phyloP scores from a whole-genome alignment of 1,284 basidiomycete species.

The Marasmius fiardii region DNA sequence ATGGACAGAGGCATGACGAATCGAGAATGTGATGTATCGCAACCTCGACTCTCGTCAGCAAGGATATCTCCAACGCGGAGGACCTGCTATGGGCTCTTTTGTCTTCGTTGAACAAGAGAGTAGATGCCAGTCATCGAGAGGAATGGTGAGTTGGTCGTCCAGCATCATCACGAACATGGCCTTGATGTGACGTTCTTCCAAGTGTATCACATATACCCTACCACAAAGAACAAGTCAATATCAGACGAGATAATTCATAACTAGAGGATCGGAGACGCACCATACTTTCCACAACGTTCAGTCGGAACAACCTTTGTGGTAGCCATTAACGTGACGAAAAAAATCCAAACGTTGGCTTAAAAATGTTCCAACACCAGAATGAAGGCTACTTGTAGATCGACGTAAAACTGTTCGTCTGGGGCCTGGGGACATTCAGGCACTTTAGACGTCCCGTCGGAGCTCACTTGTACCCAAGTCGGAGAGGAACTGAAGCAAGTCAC shows the following conservation, averaged over 20 bases:
- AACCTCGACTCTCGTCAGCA: not conserved
- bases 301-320: not conserved
- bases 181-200: not conserved
- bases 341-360: not conserved
- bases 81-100: too few relatives aligned
- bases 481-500: too few relatives aligned
- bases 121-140: not conserved
- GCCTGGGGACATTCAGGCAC: too few relatives aligned
- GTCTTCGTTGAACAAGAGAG: not conserved
- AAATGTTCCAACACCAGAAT: not conserved
- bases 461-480: too few relatives aligned
- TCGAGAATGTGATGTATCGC: too few relatives aligned
- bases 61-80: not conserved
- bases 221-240: too few relatives aligned
- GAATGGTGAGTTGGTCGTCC: not conserved
- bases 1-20: not conserved
- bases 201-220: not conserved
- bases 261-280: too few relatives aligned
- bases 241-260: too few relatives aligned
- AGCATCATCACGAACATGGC: constrained; percentile 1
- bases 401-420: too few relatives aligned
- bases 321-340: not conserved
- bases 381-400: too few relatives aligned
- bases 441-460: too few relatives aligned
- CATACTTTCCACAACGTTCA: not conserved